Conservation (phyloP, 2,329 filamentous ascomycete species). For the Fusarium clavum region DNA sequence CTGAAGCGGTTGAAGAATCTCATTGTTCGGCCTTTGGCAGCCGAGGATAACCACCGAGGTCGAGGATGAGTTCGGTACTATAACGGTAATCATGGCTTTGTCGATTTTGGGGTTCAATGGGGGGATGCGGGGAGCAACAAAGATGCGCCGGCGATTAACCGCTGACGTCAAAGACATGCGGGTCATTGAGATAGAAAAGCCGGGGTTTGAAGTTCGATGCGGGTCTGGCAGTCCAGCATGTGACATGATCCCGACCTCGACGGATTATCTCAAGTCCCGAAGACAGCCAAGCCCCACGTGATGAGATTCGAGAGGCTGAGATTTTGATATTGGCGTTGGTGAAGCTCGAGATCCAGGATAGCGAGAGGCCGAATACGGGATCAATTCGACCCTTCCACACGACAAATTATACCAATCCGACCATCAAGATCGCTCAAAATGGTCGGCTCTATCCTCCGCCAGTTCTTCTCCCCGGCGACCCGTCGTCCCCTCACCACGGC, state of each 20-base stretch:
- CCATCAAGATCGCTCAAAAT: constrained; percentile 47
- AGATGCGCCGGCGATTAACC: constrained; percentile 44
- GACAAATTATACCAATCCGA: not conserved
- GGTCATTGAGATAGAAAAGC: not conserved
- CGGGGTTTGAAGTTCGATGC: constrained; percentile 8
- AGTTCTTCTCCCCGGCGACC: constrained; percentile 50
- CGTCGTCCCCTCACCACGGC: constrained; percentile 45
- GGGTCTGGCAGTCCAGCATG: constrained; percentile 26
- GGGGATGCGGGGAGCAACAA: constrained; percentile 5
- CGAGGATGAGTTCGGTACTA: constrained; percentile 35
- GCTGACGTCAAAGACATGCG: constrained; percentile 43
- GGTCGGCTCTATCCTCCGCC: constrained; percentile 52
- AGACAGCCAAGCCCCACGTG: not conserved
- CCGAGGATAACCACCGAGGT: constrained; percentile 46
- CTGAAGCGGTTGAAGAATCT: constrained; percentile 35
- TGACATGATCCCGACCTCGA: constrained; percentile 9
- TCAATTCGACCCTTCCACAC: constrained; percentile 7
- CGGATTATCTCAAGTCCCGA: constrained; percentile 33
- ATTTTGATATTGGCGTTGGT: constrained; percentile 39
- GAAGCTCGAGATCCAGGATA: constrained; percentile 27
- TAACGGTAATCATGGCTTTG: constrained; percentile 27
- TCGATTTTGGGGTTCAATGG: constrained; percentile 21
- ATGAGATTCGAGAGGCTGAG: constrained; percentile 36
- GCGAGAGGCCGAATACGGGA: constrained; percentile 31
- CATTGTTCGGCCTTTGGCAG: constrained; percentile 35